Evolutionary conservation across 441 rosid genomes (phyloP), one percentile per base, ranked within the genome.

Genomic region (Aquilaria agallochum): DNA sequence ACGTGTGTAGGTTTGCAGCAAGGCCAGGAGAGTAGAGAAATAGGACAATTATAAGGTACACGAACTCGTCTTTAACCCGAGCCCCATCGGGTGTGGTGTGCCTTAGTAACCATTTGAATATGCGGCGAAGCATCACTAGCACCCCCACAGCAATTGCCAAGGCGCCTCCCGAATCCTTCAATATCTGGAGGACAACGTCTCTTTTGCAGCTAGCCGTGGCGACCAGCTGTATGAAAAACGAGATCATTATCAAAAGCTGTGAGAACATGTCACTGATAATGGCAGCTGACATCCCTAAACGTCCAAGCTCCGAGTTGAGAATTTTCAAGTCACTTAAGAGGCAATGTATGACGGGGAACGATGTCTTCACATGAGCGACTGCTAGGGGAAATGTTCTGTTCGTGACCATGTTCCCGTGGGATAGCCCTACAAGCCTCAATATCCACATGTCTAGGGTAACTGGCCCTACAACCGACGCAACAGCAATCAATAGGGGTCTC

Each of bases 271-370:
- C 70, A 44, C 72, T 52, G 0, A 83, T 55, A 9, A 80, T 52
- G 0, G 83, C 72, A 2, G 81, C 20, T 14, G 85, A 75, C 53
- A 72, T 60, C 0, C 64, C 77, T 12, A 80, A 53, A 27, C 74
- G 64, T 2, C 85, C 87, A 1, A 82, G 71, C 55, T 80, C 78
- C 0, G 85, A 58, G 61, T 78, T 80, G 2, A 66, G 52, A 55
- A 80, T 65, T 46, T 74, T 72, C 32, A 75, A 61, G 15, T 83
- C 74, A 31, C 50, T 59, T 8, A 83, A 58, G 11, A 80, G 72
- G 52, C 65, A 53, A n/a, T 70, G 59, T 4, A 80, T 50, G 42
- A 72, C 77, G 2, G 83, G 5, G 42, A 36, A 36, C 42, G 42
- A 36, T 36, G 42, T 36, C 42, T 4, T 36, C 6, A 8, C 42